Evolutionary conservation across 1,284 basidiomycete genomes (phyloP).

Genomic region (Cryptococcus floricola): DNA sequence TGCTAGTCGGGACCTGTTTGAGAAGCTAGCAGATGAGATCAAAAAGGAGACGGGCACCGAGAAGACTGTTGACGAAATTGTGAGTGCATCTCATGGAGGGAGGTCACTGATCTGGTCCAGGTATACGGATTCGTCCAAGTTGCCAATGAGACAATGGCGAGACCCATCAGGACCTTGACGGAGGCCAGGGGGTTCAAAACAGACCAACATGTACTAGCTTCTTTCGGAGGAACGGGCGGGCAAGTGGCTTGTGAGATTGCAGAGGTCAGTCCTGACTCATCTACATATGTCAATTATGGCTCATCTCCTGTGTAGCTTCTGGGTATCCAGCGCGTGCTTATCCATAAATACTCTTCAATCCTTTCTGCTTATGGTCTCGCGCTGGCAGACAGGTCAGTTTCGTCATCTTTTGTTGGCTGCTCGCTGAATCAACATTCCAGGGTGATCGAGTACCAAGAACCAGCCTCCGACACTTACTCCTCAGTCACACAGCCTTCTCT

Average conservation of each 20-base stretch:
- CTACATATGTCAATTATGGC: background rate
- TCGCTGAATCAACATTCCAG: constrained; percentile 46
- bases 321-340: constrained; percentile 76
- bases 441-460: constrained; percentile 80
- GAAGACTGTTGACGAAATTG: constrained; percentile 78
- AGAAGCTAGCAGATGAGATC: constrained; percentile 63
- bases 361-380: constrained; percentile 86
- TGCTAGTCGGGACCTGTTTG: constrained; percentile 63
- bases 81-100: constrained; percentile 43
- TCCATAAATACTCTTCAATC: constrained; percentile 81
- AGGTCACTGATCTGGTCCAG: background rate
- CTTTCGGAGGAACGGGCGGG: constrained; percentile 87
- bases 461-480: constrained; percentile 64
- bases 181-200: constrained; percentile 85
- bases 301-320: constrained; percentile 43
- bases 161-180: constrained; percentile 86
- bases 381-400: constrained; percentile 69
- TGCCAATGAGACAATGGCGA: constrained; percentile 90
- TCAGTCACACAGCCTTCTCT: constrained; percentile 56
- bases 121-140: constrained; percentile 69
- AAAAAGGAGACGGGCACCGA: constrained; percentile 60
- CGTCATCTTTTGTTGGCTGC: background rate
- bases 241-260: constrained; percentile 88
- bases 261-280: constrained; percentile 19
- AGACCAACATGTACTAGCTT: constrained; percentile 75